Conservation (phyloP, 805 yeast genomes). For the Saccharomycopsis oosterbeekiorum region DNA sequence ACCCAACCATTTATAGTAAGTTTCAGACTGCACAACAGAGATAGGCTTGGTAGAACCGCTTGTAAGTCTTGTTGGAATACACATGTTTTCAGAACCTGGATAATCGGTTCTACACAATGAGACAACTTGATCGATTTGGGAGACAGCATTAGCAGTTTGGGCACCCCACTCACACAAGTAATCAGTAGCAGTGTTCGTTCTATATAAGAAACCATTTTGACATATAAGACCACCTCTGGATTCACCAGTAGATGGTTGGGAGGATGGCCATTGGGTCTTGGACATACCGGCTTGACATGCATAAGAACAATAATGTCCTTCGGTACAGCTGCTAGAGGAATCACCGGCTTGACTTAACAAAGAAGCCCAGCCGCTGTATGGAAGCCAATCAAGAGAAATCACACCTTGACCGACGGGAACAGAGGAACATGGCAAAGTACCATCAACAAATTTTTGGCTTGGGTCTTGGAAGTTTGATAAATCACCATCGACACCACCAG, state of each 20-base stretch:
- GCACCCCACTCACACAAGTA: conserved; percentile 67
- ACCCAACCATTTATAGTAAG: conserved; percentile 78
- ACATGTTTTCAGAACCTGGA: conserved; percentile 99
- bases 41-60: conserved; percentile 58
- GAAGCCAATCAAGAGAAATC: conserved; percentile 47
- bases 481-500: conserved; percentile 40
- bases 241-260: conserved; percentile 58
- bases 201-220: conserved; percentile 53
- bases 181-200: conserved; percentile 40
- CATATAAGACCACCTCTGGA: conserved; percentile 66
- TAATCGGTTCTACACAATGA: conserved; percentile 97
- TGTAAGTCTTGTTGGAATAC: conserved; percentile 72
- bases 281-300: conserved; percentile 77
- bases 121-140: conserved; percentile 52
- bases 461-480: conserved; percentile 41
- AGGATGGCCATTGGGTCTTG: conserved; percentile 69
- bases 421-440: conserved; percentile 53
- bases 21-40: conserved; percentile 68
- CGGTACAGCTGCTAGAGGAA: conserved; percentile 46
- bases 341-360: conserved; percentile 47
- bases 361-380: conserved; percentile 39
- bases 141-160: conserved; percentile 56
- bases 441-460: conserved; percentile 50
- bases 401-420: conserved; percentile 72
- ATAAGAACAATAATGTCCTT: conserved; percentile 65